phyloP scores from a whole-genome alignment of 106 monocot genomes.

The Acorus gramineus region DNA sequence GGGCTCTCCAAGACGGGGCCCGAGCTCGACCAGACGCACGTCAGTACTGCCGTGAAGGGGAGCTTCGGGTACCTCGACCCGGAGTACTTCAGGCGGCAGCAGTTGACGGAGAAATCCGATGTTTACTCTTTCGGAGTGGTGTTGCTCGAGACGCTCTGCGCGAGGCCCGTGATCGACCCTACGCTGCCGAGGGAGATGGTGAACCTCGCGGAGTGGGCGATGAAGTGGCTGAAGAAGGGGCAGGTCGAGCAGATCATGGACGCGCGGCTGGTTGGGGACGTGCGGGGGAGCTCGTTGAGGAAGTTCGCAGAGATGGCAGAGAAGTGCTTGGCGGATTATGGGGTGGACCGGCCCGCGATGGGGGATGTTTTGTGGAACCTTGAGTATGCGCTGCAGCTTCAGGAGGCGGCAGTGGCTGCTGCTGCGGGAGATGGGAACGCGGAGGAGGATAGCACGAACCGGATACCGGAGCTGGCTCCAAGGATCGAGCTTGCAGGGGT shows the following conservation, averaged over 20 bases:
- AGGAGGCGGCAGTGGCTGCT: slow-evolving; percentile 4
- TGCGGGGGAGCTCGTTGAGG: slow-evolving; percentile 16
- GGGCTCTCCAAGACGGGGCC: slow-evolving; percentile 42
- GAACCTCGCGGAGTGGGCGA: slow-evolving; percentile 44
- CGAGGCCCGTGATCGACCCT: slow-evolving; percentile 35
- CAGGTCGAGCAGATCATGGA: slow-evolving; percentile 30
- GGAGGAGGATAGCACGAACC: slow-evolving; percentile 8
- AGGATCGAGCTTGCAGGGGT: not conserved
- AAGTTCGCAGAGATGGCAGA: slow-evolving; percentile 38
- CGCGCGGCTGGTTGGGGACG: slow-evolving; percentile 9
- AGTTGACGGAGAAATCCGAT: slow-evolving; percentile 39
- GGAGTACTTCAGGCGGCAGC: slow-evolving; percentile 29
- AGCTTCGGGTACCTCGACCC: slow-evolving; percentile 55
- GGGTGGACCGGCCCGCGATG: slow-evolving; percentile 35
- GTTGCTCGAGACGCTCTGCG: slow-evolving; percentile 35
- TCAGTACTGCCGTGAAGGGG: slow-evolving; percentile 43
- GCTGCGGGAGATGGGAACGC: not conserved
- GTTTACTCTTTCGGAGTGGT: slow-evolving; percentile 52
- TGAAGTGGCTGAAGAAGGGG: slow-evolving; percentile 23
- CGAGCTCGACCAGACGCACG: slow-evolving; percentile 34
- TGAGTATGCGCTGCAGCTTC: slow-evolving; percentile 30
- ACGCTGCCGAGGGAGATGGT: slow-evolving; percentile 23
- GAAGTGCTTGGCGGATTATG: slow-evolving; percentile 35
- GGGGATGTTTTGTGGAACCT: slow-evolving; percentile 33
- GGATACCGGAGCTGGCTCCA: slow-evolving; percentile 15